phyloP scores from a whole-genome alignment of 768 basidiomycete genomes.

The Naganishia vaughanmartiniae region DNA sequence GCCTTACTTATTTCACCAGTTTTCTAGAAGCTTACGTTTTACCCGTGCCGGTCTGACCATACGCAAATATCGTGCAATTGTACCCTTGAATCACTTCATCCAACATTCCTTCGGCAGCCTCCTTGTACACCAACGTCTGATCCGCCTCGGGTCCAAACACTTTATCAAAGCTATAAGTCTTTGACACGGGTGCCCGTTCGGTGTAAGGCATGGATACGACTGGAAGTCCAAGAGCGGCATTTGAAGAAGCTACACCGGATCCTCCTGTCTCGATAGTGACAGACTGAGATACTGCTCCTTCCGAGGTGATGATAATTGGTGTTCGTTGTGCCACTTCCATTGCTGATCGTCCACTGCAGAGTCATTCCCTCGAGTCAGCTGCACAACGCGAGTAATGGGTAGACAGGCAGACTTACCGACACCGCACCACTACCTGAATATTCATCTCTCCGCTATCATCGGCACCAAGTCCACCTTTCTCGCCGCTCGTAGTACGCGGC shows the following conservation, averaged over 20 bases:
- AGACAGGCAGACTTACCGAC: slow-evolving; percentile 58
- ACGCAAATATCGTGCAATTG: slow-evolving; percentile 96
- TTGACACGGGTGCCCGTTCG: slow-evolving; percentile 42
- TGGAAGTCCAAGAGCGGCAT: slow-evolving; percentile 39
- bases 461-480: slow-evolving; percentile 23
- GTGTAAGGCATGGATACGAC: slow-evolving; percentile 47
- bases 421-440: slow-evolving; percentile 90
- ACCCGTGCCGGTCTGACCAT: slow-evolving; percentile 97
- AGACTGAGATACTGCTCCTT: slow-evolving; percentile 70
- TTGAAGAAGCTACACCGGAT: slow-evolving; percentile 26
- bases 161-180: slow-evolving; percentile 86
- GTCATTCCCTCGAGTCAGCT: slow-evolving; percentile 2
- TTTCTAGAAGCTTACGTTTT: slow-evolving; percentile 73
- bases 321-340: slow-evolving; percentile 81
- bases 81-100: slow-evolving; percentile 92
- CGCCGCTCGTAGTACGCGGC: slow-evolving; percentile 26
- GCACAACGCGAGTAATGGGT: not conserved
- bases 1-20: not conserved
- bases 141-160: slow-evolving; percentile 97
- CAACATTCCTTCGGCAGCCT: slow-evolving; percentile 88
- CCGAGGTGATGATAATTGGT: slow-evolving; percentile 77
- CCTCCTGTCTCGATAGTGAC: slow-evolving; percentile 70
- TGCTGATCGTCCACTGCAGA: slow-evolving; percentile 62
- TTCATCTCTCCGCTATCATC: slow-evolving; percentile 65
- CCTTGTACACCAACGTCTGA: slow-evolving; percentile 87